These are phyloP conservation scores for Emergomyces orientalis DNA, from an alignment of 2,329 filamentous ascomycete species.

Conservation along the genomic window DNA sequence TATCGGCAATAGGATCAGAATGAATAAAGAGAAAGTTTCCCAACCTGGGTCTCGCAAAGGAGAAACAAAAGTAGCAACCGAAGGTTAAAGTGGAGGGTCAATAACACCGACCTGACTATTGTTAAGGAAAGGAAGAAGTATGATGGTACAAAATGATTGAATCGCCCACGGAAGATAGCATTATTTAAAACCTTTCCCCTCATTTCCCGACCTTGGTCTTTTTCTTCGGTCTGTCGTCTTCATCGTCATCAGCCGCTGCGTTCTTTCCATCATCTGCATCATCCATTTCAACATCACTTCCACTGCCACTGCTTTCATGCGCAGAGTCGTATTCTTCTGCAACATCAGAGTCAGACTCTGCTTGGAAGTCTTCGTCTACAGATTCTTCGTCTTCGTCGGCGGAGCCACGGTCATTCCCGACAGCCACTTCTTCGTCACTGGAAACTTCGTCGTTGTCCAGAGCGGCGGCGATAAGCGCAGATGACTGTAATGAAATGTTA, in stretches of 20 bases:
- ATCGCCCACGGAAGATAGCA: not conserved
- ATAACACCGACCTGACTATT: not conserved
- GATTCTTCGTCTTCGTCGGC: slow-evolving; percentile 95
- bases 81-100: not conserved
- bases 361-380: slow-evolving; percentile 90
- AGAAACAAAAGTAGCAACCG: not conserved
- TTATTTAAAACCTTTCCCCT: slow-evolving; percentile 4
- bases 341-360: slow-evolving; percentile 86
- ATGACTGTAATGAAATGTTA: slow-evolving; percentile 35
- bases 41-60: not conserved
- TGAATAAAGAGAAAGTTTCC: not conserved
- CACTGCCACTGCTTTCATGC: slow-evolving; percentile 74
- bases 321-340: slow-evolving; percentile 92
- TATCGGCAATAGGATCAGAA: not conserved
- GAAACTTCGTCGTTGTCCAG: slow-evolving; percentile 75
- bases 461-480: slow-evolving; percentile 62
- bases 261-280: slow-evolving; percentile 36
- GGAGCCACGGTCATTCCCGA: slow-evolving; percentile 68
- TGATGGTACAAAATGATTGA: slow-evolving; percentile 3
- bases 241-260: slow-evolving; percentile 35
- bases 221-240: slow-evolving; percentile 54
- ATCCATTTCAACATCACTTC: slow-evolving; percentile 52
- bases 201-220: slow-evolving; percentile 46
- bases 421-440: slow-evolving; percentile 68
- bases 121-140: not conserved